Evolutionary conservation across 2,329 filamentous ascomycete species (phyloP).

Genomic region (Clarireedia sp.): DNA sequence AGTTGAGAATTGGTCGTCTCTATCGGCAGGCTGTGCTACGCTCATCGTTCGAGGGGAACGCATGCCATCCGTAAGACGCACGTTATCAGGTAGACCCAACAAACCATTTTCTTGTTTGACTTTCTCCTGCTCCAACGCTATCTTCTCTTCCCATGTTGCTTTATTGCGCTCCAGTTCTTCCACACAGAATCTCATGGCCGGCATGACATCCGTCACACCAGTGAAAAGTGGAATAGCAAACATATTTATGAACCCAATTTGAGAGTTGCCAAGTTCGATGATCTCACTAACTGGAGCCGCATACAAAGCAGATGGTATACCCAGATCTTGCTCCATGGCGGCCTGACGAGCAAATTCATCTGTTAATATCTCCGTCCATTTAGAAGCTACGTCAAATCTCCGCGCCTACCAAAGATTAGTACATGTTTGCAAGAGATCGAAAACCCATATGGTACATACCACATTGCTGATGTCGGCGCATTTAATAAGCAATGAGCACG

Average conservation of each 20-base stretch:
- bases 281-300: constrained; percentile 77
- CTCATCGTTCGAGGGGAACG: constrained; percentile 28
- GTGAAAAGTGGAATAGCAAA: constrained; percentile 91
- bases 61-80: constrained; percentile 23
- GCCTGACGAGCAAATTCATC: constrained; percentile 93
- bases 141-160: constrained; percentile 59
- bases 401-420: constrained; percentile 53
- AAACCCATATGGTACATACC: constrained; percentile 45
- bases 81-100: constrained; percentile 27
- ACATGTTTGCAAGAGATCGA: constrained; percentile 19
- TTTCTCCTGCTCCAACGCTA: constrained; percentile 50
- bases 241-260: constrained; percentile 93
- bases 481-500: constrained; percentile 92
- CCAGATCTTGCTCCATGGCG: constrained; percentile 80
- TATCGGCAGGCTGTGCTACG: constrained; percentile 19
- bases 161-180: constrained; percentile 75
- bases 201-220: constrained; percentile 77
- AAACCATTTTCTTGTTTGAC: constrained; percentile 29
- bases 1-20: constrained; percentile 15
- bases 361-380: constrained; percentile 91
- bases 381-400: constrained; percentile 69
- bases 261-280: constrained; percentile 74
- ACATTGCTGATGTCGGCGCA: constrained; percentile 99
- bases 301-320: constrained; percentile 81
- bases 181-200: constrained; percentile 75